Evolutionary conservation across 2,329 filamentous ascomycete genomes (phyloP).

Genomic region (Tolypocladium endophyticum): DNA sequence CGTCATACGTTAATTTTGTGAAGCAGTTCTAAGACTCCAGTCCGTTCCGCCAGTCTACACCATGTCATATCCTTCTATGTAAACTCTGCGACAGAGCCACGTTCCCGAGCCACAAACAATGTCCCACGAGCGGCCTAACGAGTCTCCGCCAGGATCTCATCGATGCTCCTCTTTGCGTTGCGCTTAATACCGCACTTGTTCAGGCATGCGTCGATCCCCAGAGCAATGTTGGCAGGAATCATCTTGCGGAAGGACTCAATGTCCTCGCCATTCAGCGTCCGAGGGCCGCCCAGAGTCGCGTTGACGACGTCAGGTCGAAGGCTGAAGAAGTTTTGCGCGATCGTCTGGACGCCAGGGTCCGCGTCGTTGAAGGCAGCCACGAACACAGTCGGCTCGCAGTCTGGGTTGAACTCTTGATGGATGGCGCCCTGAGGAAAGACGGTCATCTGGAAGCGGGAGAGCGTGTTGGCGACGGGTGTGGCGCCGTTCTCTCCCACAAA

Average conservation of each 20-base stretch:
- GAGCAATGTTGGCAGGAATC: conserved; percentile 38
- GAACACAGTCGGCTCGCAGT: conserved; percentile 35
- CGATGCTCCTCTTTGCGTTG: conserved; percentile 19
- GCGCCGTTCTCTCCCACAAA: conserved; percentile 33
- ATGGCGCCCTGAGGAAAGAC: conserved; percentile 39
- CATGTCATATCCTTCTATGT: neutral
- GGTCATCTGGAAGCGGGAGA: conserved; percentile 31
- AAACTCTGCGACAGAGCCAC: neutral
- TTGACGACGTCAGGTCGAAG: conserved; percentile 24
- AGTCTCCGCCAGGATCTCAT: conserved; percentile 7
- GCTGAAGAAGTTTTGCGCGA: conserved; percentile 36
- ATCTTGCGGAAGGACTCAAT: conserved; percentile 25
- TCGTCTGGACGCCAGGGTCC: conserved; percentile 34
- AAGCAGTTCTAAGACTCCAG: neutral
- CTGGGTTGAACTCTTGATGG: conserved; percentile 41
- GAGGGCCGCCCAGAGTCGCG: conserved; percentile 26
- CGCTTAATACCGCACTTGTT: conserved; percentile 33
- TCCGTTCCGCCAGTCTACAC: neutral
- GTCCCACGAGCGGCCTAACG: neutral
- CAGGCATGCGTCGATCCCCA: conserved; percentile 40
- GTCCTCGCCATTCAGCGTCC: conserved; percentile 27
- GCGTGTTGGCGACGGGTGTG: conserved; percentile 23
- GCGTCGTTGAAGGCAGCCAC: conserved; percentile 34
- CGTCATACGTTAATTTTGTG: neutral
- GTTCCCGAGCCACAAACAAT: neutral